Base-by-base conservation (phyloP, 116 monocot genomes). In the Dioscorea cayenensis region DNA sequence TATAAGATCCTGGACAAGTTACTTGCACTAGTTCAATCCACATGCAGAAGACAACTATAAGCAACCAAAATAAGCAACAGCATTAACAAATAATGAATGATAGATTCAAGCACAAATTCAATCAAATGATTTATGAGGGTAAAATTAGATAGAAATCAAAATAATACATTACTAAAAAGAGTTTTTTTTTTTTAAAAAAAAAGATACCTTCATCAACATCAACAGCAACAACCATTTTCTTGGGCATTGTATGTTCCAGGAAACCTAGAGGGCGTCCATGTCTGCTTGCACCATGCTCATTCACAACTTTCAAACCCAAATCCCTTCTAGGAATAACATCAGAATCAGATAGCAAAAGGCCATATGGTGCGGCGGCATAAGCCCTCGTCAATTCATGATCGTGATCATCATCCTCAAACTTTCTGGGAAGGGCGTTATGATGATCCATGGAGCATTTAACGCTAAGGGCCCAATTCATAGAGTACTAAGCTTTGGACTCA, bases 381-480 rank as follows among this genome's bases (percentile, higher is more conserved):
- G 76, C 58, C 60, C 71, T 86, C 37, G 28, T 49, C 28, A 49
- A 36, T 21, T 80, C 78, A 55, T 32, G 32, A 32, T 32, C 32
- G 3, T 2, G 32, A 32, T 32, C 32, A 4, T 70, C 7, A 43
- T 12, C 83, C 21, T 77, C 61, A 9, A 51, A 36, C 66, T 79
- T 90, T 55, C 76, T 66, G 65, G 68, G 60, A 63, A 66, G 69
- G 2, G 76, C 73, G 25, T 81, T 77, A 36, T 63, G 63, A 22
- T 66, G 73, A 68, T 86, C 73, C 66, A 83, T 71, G 69, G 73
- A 83, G 36, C 86, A 49, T 73, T 21, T 88, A 51, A 79, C 76
- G 35, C 80, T 78, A 77, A 85, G 66, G n/a, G n/a, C n/a, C n/a
- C n/a, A n/a, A n/a, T n/a, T n/a, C n/a, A n/a, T n/a, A n/a, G n/a